These are phyloP conservation scores for Boletus sp. DNA, from an alignment of 768 basidiomycete genomes.

Conservation along the genomic window DNA sequence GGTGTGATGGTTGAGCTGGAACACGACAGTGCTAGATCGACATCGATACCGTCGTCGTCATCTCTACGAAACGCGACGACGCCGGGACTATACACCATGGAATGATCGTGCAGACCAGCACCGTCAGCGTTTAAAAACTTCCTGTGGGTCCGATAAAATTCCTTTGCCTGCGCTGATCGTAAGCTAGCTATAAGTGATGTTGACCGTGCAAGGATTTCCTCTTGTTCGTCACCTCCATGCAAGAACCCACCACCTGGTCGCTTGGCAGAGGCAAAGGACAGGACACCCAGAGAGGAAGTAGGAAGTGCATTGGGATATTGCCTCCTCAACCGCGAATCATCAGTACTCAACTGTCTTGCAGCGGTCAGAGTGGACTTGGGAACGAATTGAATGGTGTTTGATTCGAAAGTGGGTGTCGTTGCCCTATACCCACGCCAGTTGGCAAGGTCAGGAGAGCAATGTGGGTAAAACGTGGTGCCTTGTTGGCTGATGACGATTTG, in stretches of 20 bases:
- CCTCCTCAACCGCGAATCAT: conserved; percentile 11
- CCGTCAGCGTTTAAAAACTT: conserved; percentile 35
- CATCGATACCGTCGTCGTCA: conserved; percentile 25
- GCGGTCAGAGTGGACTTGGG: conserved; percentile 32
- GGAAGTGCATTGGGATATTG: conserved; percentile 18
- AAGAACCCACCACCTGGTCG: conserved; percentile 45
- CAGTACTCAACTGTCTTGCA: conserved; percentile 27
- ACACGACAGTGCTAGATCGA: conserved; percentile 1
- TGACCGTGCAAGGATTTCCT: conserved; percentile 41
- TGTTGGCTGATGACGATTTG: conserved; percentile 37
- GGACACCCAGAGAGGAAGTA: conserved; percentile 35
- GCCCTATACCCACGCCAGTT: conserved; percentile 31
- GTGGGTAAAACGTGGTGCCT: conserved; percentile 41
- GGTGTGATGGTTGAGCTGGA: conserved; percentile 36
- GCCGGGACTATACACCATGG: conserved; percentile 46
- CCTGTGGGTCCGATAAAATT: conserved; percentile 43
- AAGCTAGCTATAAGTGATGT: conserved; percentile 43
- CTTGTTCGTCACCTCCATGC: conserved; percentile 46
- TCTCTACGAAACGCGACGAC: conserved; percentile 44
- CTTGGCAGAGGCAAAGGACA: conserved; percentile 44
- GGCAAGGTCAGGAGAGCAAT: conserved; percentile 36
- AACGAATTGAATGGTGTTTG: conserved; percentile 31
- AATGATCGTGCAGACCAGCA: conserved; percentile 44
- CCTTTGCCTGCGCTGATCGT: conserved; percentile 29
- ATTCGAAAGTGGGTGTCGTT: not conserved